Evolutionary conservation across 2,329 filamentous ascomycete species (phyloP), one percentile per base, ranked within the genome.

Genomic region (Chrysosporium queenslandicum): DNA sequence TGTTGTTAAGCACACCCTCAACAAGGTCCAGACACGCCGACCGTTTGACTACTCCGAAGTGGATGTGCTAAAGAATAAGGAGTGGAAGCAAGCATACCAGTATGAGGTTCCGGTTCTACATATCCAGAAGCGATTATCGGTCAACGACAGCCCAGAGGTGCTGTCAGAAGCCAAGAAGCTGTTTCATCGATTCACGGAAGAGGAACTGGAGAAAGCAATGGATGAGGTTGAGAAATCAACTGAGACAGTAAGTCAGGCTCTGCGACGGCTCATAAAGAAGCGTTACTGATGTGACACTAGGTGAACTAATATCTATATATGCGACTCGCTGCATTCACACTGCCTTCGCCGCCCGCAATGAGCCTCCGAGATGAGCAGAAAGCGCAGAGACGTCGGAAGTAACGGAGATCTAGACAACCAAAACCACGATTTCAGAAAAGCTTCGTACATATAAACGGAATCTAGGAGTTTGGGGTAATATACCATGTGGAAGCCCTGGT

Each of bases 91-190:
- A 53, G 64, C 79, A 14, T 83, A 83, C 59, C 79, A 82, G 46
- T 82, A 82, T 55, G 80, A 83, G 59, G 79, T 80, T 2, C 80
- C 80, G 0, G 80, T 83, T 55, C 71, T 83, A 27, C 80, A 83
- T 61, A 70, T 82, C 39, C 77, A 74, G 32, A 76, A 63, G 63
- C 69, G 62, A 55, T 55, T 65, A 45, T 59, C 67, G 21, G 74
- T 73, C 7, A 71, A 71, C 0, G 66, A 67, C 8, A 63, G 71
- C 34, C 70, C 73, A 1, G 63, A 70, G 47, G 79, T 78, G 55
- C 68, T 81, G 3, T 80, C 80, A 68, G 79, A 83, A 60, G 74
- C 66, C 11, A 69, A 73, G 54, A 83, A 83, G 64, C 66, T 83
- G 29, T 82, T 82, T 71, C 80, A 83, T 65, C 74, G 79, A 21